Conservation (phyloP, 495 filamentous ascomycete species). For the Parathielavia appendiculata region DNA sequence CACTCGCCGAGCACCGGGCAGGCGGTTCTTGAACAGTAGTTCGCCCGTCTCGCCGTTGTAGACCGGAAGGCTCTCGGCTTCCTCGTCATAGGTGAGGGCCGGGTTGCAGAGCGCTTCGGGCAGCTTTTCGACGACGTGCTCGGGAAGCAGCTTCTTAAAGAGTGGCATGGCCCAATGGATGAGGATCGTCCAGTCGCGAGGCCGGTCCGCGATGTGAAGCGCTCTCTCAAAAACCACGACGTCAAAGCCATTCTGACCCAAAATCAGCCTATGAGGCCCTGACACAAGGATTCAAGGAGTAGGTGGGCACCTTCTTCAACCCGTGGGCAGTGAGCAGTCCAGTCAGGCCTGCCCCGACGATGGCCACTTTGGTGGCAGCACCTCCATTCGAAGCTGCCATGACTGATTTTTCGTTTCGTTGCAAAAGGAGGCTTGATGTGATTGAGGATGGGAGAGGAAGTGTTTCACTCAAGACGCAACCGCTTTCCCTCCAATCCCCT, state of each 20-base stretch:
- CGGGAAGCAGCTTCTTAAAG: constrained; percentile 30
- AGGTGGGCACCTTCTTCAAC: constrained; percentile 35
- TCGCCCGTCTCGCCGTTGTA: constrained; percentile 49
- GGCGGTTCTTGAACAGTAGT: constrained; percentile 32
- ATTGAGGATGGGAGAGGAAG: too few relatives aligned
- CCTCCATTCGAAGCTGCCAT: background rate
- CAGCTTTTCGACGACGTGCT: constrained; percentile 34
- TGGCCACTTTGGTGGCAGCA: constrained; percentile 28
- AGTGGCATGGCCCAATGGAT: constrained; percentile 48
- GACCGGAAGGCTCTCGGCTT: constrained; percentile 37
- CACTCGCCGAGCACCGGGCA: constrained; percentile 43
- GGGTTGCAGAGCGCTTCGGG: constrained; percentile 39
- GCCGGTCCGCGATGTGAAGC: constrained; percentile 31
- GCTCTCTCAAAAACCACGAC: constrained; percentile 49
- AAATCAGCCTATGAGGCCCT: background rate
- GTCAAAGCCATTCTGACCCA: constrained; percentile 45
- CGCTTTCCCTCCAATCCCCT: too few relatives aligned
- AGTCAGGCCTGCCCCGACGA: constrained; percentile 46
- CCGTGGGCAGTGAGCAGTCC: constrained; percentile 48
- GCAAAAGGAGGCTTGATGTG: too few relatives aligned
- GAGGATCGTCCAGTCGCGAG: constrained; percentile 54
- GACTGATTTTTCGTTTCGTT: background rate
- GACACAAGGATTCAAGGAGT: background rate
- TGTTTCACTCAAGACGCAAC: too few relatives aligned
- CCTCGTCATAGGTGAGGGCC: constrained; percentile 30